phyloP scores from a whole-genome alignment of 345 rosid species.

The Isatis tinctoria region DNA sequence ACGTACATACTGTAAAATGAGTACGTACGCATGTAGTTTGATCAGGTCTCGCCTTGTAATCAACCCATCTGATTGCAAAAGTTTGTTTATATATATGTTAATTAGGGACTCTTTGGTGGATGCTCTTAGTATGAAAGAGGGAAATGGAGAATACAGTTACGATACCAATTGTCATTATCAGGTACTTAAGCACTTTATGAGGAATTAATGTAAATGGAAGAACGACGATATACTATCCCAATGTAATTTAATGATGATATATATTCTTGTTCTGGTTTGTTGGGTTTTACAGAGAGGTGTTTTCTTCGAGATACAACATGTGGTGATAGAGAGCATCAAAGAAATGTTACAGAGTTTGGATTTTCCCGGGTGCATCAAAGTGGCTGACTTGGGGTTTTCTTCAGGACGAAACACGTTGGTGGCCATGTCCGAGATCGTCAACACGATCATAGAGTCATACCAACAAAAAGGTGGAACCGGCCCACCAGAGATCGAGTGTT shows the following conservation, averaged over 20 bases:
- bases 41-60: not conserved
- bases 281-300: not conserved
- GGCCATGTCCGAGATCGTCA: slow-evolving; percentile 2
- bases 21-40: not conserved
- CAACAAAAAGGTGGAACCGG: not conserved
- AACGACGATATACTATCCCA: not conserved
- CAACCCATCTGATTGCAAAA: not conserved
- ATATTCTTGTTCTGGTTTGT: not conserved
- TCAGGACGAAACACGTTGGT: slow-evolving; percentile 39
- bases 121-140: not conserved
- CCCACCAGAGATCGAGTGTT: slow-evolving; percentile 24
- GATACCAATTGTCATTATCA: not conserved
- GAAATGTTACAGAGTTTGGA: not conserved
- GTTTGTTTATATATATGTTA: not conserved
- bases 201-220: not conserved
- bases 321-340: slow-evolving; percentile 23
- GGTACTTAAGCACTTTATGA: not conserved
- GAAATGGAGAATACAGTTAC: not conserved
- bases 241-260: not conserved
- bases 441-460: not conserved
- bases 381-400: slow-evolving; percentile 45
- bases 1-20: not conserved
- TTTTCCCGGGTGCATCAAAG: not conserved
- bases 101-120: not conserved
- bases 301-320: not conserved